Conservation (phyloP, 2,329 filamentous ascomycete species). For the Bipolaris oryzae region DNA sequence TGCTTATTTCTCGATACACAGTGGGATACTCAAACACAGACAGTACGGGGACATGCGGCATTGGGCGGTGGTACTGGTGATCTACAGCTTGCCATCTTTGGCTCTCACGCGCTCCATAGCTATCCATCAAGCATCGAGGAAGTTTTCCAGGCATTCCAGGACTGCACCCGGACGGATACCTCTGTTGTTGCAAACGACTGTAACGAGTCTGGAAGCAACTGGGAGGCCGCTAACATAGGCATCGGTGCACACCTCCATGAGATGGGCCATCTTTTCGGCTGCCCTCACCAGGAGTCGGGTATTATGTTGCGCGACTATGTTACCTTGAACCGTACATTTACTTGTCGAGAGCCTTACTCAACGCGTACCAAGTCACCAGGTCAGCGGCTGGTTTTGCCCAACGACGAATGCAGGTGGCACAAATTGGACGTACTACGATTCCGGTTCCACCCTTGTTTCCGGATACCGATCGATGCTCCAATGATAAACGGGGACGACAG, state of each 20-base stretch:
- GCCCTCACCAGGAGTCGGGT: slow-evolving; percentile 86
- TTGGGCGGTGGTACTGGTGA: slow-evolving; percentile 77
- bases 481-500: slow-evolving; percentile 69
- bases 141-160: slow-evolving; percentile 83
- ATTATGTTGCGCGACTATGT: slow-evolving; percentile 92
- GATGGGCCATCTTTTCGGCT: slow-evolving; percentile 87
- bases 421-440: slow-evolving; percentile 87
- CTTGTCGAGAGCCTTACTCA: slow-evolving; percentile 80
- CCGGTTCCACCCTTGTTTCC: slow-evolving; percentile 87
- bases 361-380: slow-evolving; percentile 86
- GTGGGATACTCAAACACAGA: slow-evolving; percentile 76
- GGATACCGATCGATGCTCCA: slow-evolving; percentile 73
- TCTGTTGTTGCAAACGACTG: slow-evolving; percentile 82
- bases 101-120: slow-evolving; percentile 88
- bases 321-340: slow-evolving; percentile 80
- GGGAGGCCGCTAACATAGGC: slow-evolving; percentile 94
- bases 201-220: slow-evolving; percentile 85
- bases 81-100: slow-evolving; percentile 85
- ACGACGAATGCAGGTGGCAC: slow-evolving; percentile 92
- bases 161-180: slow-evolving; percentile 88
- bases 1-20: slow-evolving; percentile 85
- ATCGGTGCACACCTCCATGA: slow-evolving; percentile 94
- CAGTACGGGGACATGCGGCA: slow-evolving; percentile 80
- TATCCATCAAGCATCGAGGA: slow-evolving; percentile 91
- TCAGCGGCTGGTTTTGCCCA: slow-evolving; percentile 69